These are phyloP conservation scores for Geotrichum phurueaensis DNA, from an alignment of 1,139 yeast genomes.

Conservation along the genomic window DNA sequence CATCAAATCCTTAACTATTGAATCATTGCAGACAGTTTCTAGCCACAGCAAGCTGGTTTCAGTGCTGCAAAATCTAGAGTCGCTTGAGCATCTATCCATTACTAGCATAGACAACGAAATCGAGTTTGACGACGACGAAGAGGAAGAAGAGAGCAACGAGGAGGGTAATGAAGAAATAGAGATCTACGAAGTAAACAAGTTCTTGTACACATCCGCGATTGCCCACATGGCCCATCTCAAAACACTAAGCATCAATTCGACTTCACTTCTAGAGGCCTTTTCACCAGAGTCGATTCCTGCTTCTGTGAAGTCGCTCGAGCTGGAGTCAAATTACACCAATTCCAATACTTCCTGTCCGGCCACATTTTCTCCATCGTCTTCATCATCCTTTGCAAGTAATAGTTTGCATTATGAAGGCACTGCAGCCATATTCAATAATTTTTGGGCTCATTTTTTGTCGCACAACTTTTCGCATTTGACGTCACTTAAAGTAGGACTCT, in stretches of 20 bases:
- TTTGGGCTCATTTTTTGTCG: neutral
- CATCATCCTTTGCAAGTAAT: neutral
- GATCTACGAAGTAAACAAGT: neutral
- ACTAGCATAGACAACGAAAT: neutral
- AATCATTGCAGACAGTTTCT: neutral
- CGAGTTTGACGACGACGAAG: neutral
- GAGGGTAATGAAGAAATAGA: neutral
- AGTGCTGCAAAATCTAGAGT: neutral
- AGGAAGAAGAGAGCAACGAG: neutral
- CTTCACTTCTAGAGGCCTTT: constrained; percentile 7
- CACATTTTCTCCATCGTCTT: neutral
- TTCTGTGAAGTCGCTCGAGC: neutral
- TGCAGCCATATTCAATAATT: neutral
- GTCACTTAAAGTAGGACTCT: constrained; percentile 1
- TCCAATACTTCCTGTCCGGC: neutral
- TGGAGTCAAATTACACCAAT: constrained; percentile 6
- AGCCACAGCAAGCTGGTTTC: neutral
- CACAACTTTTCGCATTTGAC: constrained; percentile 3
- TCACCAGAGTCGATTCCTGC: constrained; percentile 1
- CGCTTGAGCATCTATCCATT: constrained; percentile 1
- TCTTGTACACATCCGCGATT: neutral
- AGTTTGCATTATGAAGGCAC: neutral
- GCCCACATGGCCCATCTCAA: neutral
- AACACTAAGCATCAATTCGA: constrained; percentile 2
- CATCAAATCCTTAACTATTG: neutral